phyloP scores from a whole-genome alignment of 352 stramenopile species.

The Salisapilia sapeloensis region DNA sequence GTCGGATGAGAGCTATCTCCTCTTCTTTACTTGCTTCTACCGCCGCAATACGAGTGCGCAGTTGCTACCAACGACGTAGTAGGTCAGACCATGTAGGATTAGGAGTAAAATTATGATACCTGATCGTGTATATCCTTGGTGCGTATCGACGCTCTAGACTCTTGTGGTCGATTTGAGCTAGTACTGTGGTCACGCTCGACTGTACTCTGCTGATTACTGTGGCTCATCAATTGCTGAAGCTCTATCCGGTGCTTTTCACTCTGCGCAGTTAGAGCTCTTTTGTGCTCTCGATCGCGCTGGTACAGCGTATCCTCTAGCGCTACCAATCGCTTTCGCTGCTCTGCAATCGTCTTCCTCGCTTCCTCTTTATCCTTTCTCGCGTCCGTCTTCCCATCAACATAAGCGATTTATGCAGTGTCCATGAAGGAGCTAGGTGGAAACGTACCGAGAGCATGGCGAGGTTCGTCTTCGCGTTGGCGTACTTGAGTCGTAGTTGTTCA shows the following conservation, averaged over 20 bases:
- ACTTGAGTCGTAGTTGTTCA: conserved; percentile 59
- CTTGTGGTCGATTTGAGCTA: conserved; percentile 2
- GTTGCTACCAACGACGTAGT: conserved; percentile 9
- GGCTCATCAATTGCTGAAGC: conserved; percentile 33
- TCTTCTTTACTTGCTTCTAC: conserved; percentile 47
- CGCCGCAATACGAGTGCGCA: conserved; percentile 22
- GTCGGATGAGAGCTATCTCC: conserved; percentile 52
- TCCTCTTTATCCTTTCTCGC: conserved; percentile 61
- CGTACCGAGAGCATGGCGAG: conserved; percentile 48
- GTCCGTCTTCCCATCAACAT: conserved; percentile 19
- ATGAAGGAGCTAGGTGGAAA: neutral
- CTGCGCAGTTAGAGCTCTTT: conserved; percentile 31
- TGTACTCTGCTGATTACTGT: conserved; percentile 8
- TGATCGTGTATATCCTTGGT: conserved; percentile 9
- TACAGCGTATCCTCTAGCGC: conserved; percentile 24
- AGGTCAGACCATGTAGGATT: neutral
- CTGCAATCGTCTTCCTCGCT: conserved; percentile 22
- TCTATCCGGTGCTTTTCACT: conserved; percentile 19
- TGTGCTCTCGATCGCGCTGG: conserved; percentile 43
- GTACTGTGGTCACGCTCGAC: conserved; percentile 2
- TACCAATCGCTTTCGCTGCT: conserved; percentile 28
- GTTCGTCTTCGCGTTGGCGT: conserved; percentile 65
- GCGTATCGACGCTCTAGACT: conserved; percentile 1
- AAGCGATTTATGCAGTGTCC: conserved; percentile 1
- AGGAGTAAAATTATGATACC: conserved; percentile 2